These are phyloP conservation scores for Clarireedia monteithiana DNA, from an alignment of 2,329 filamentous ascomycete species.

Conservation along the genomic window DNA sequence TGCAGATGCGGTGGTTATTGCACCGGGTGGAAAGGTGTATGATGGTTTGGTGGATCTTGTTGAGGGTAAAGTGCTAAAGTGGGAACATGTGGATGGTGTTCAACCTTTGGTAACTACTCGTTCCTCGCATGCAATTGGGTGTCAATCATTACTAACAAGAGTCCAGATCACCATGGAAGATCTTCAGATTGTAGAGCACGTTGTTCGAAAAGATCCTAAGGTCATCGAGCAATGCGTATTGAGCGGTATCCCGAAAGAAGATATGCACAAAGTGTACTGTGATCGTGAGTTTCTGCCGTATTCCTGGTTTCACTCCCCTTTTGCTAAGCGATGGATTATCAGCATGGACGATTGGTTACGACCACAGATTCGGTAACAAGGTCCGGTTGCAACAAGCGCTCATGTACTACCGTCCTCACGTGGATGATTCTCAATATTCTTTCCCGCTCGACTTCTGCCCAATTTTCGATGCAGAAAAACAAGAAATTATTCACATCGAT, in stretches of 20 bases:
- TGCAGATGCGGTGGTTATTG: conserved; percentile 79
- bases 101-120: conserved; percentile 62
- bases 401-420: conserved; percentile 87
- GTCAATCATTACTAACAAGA: conserved; percentile 10
- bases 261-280: conserved; percentile 95
- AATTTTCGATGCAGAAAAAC: conserved; percentile 80
- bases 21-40: conserved; percentile 68
- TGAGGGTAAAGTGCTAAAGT: conserved; percentile 58
- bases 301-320: background rate
- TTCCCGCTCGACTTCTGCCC: conserved; percentile 92
- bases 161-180: conserved; percentile 82
- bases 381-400: conserved; percentile 82
- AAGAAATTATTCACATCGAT: conserved; percentile 44
- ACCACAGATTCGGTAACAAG: conserved; percentile 75
- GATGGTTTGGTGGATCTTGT: conserved; percentile 74
- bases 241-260: conserved; percentile 68
- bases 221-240: conserved; percentile 88
- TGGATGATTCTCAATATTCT: conserved; percentile 84
- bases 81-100: conserved; percentile 67
- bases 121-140: background rate
- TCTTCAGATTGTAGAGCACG: conserved; percentile 68
- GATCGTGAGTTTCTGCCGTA: conserved; percentile 53
- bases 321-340: conserved; percentile 14
- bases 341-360: conserved; percentile 92
- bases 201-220: conserved; percentile 69